Percentiles rank a stretch among this genome's conserved stretches.
Conservation (phyloP, 768 basidiomycete genomes). For the Ramaria rubella region DNA sequence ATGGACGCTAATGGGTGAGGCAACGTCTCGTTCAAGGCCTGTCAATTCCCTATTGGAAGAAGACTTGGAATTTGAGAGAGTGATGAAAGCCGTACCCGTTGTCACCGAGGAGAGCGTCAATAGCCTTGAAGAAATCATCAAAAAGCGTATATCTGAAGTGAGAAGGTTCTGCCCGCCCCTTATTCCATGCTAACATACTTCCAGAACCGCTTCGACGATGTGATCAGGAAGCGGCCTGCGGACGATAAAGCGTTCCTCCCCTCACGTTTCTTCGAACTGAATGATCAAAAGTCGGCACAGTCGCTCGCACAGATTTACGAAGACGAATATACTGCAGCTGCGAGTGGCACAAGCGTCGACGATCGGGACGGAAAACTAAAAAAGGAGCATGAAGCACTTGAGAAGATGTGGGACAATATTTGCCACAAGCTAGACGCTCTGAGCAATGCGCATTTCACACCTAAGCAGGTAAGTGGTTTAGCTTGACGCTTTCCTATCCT, state of each 20-base stretch:
- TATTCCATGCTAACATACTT: neutral
- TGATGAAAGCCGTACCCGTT: constrained; percentile 78
- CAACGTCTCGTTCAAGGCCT: constrained; percentile 72
- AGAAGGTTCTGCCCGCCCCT: constrained; percentile 14
- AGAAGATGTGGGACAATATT: constrained; percentile 76
- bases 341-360: constrained; percentile 47
- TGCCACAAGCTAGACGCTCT: constrained; percentile 87
- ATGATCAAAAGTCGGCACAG: constrained; percentile 81
- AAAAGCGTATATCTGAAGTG: constrained; percentile 75
- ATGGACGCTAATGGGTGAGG: constrained; percentile 92
- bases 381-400: constrained; percentile 86
- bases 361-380: constrained; percentile 84
- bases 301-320: constrained; percentile 96
- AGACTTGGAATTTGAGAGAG: constrained; percentile 91
- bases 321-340: constrained; percentile 74
- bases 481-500: neutral
- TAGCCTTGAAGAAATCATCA: constrained; percentile 84
- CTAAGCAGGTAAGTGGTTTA: constrained; percentile 66
- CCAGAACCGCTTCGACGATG: constrained; percentile 39
- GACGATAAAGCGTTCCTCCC: constrained; percentile 89
- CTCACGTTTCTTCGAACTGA: constrained; percentile 80
- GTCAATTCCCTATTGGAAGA: constrained; percentile 90
- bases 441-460: constrained; percentile 91
- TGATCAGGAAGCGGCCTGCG: constrained; percentile 69
- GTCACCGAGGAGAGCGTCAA: constrained; percentile 85